These are phyloP conservation scores for Dactylis glomerata DNA, from an alignment of 176 grass and related monocot species.

Conservation along the genomic window DNA sequence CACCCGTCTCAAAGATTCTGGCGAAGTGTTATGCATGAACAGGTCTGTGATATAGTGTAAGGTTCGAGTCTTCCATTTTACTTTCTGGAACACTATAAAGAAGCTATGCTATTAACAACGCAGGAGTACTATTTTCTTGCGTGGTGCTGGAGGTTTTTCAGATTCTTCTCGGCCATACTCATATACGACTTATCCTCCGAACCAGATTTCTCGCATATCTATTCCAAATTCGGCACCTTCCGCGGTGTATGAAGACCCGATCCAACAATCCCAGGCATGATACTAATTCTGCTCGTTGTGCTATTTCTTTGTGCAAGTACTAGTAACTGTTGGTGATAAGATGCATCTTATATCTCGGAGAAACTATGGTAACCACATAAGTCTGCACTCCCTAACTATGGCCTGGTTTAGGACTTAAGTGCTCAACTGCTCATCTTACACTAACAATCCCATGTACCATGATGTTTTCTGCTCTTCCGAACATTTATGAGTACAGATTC, in stretches of 20 bases:
- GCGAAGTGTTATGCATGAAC: slow-evolving; percentile 88
- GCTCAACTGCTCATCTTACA: slow-evolving; percentile 4
- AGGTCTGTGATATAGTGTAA: slow-evolving; percentile 43
- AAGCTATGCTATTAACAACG: slow-evolving; percentile 5
- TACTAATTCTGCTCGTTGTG: neutral
- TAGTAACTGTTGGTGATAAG: neutral
- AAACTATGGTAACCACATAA: neutral
- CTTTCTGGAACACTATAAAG: neutral
- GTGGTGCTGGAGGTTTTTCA: slow-evolving; percentile 93
- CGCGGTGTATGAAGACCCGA: slow-evolving; percentile 61
- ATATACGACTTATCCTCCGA: slow-evolving; percentile 63
- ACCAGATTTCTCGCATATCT: slow-evolving; percentile 65
- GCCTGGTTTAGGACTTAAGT: neutral
- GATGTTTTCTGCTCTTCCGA: neutral
- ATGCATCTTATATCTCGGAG: neutral
- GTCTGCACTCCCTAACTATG: neutral
- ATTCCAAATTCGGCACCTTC: slow-evolving; percentile 64
- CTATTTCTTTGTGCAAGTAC: neutral
- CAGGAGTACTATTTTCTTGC: slow-evolving; percentile 85
- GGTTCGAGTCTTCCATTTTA: neutral
- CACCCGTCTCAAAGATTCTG: slow-evolving; percentile 62
- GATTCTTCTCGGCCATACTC: slow-evolving; percentile 62
- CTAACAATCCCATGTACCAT: neutral
- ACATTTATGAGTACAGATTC: neutral
- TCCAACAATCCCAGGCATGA: slow-evolving; percentile 74